Base-by-base conservation (phyloP, 2,329 filamentous ascomycete species). In the Exserohilum turcica region DNA sequence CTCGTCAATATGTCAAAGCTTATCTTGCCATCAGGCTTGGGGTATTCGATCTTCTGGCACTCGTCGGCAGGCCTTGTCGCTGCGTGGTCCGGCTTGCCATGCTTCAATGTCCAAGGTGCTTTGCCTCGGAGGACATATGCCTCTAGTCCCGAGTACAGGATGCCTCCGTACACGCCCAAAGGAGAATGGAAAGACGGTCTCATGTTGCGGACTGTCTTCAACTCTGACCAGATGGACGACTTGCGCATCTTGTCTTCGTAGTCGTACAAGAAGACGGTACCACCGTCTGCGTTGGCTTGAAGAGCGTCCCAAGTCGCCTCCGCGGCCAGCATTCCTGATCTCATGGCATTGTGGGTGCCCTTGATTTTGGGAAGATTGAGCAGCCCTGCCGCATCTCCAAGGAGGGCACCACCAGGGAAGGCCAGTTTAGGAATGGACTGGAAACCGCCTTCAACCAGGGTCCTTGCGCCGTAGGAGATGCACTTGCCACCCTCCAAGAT, bases 351-450 rank as follows among this genome's bases (percentile, higher is more conserved):
- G 76, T 99, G 94, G 0, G 93, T 97, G 52, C 94, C 94, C 79
- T 99, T 99, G 76, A 99, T 91, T 80, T 99, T 99, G 60, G 94
- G 94, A 13, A 99, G 89, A 70, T 99, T 99, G 76, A 99, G 83
- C 71, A 99, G 96, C 5, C 94, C 94, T 24, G 94, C 94, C 15
- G 92, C 95, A 77, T 99, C 94, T 48, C 94, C 94, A 63, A 99
- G 95, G 38, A 99, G 81, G 40, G 94, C 94, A 52, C 94, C 94
- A 55, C 94, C 94, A 19, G 94, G 94, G 77, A 99, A 99, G 18
- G 93, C 89, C 43, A 94, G 92, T 77, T 97, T 97, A 50, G 94
- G 94, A 66, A 99, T 97, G 3, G 92, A 96, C 78, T 99, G 94
- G 78, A 95, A 97, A 19, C 94, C 94, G 58, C 94, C 94, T 77